A percentile compares a stretch with the other conserved stretches of the same genome.
These are phyloP conservation scores for Diaporthe destruens DNA, from an alignment of 2,329 filamentous ascomycete genomes.

Conservation along the genomic window DNA sequence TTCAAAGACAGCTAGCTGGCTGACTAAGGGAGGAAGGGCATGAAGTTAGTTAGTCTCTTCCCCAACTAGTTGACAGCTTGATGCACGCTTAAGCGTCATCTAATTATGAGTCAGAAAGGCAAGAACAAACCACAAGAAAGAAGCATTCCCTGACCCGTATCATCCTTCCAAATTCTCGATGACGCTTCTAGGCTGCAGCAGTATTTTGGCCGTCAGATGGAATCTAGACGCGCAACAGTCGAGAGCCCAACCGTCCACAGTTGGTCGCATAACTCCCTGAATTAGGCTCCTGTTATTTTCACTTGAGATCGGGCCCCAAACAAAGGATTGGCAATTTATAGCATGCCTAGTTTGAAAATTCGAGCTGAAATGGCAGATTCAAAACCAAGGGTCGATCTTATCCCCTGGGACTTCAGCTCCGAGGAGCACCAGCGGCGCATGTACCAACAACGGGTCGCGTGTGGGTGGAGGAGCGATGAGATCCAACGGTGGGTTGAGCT, in stretches of 20 bases:
- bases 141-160: neutral
- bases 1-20: no score
- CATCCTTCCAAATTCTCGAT: neutral
- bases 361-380: slow-evolving; percentile 1
- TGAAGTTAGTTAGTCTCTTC: neutral
- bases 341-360: accelerated
- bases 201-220: neutral
- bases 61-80: neutral
- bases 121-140: neutral
- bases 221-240: neutral
- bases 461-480: slow-evolving; percentile 57
- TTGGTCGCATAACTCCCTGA: neutral
- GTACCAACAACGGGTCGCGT: slow-evolving; percentile 58
- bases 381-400: slow-evolving; percentile 50
- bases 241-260: neutral
- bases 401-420: slow-evolving; percentile 59
- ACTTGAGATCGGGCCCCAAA: neutral
- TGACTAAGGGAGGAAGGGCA: neutral
- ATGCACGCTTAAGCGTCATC: neutral
- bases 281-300: neutral
- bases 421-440: slow-evolving; percentile 56
- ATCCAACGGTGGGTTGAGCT: slow-evolving; percentile 53
- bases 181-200: neutral
- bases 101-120: slow-evolving; percentile 15
- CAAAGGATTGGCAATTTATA: neutral